phyloP scores from a whole-genome alignment of 768 basidiomycete species.

The Lactifluus piperatus region DNA sequence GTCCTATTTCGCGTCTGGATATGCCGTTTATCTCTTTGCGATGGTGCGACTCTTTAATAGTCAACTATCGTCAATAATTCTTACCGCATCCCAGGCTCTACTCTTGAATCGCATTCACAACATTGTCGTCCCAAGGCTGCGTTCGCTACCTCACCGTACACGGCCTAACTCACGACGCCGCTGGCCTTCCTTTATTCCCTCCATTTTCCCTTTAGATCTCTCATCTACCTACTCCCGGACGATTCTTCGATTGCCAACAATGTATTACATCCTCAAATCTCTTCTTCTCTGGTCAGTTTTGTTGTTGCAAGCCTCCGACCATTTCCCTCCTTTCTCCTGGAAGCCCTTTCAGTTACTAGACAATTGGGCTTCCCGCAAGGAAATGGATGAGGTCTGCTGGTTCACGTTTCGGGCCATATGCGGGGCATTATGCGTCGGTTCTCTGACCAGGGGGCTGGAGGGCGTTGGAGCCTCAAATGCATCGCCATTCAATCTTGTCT shows the following conservation, averaged over 20 bases:
- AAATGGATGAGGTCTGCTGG: slow-evolving; percentile 66
- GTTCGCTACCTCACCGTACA: slow-evolving; percentile 24
- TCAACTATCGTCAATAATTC: background rate
- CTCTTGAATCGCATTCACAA: slow-evolving; percentile 71
- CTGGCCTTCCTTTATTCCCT: slow-evolving; percentile 25
- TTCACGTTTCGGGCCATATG: slow-evolving; percentile 62
- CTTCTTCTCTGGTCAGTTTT: slow-evolving; percentile 51
- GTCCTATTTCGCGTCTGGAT: slow-evolving; percentile 67
- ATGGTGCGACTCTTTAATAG: slow-evolving; percentile 38
- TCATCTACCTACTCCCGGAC: slow-evolving; percentile 51
- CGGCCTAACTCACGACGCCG: slow-evolving; percentile 17
- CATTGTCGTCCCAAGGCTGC: slow-evolving; percentile 59
- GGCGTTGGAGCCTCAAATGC: slow-evolving; percentile 43
- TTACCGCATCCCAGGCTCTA: slow-evolving; percentile 39
- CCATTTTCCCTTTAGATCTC: slow-evolving; percentile 57
- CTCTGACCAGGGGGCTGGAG: slow-evolving; percentile 59
- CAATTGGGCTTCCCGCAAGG: slow-evolving; percentile 38
- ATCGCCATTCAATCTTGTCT: slow-evolving; percentile 64
- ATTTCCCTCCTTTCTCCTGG: slow-evolving; percentile 30
- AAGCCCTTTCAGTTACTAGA: slow-evolving; percentile 31
- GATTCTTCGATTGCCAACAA: slow-evolving; percentile 50
- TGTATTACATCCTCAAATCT: slow-evolving; percentile 50
- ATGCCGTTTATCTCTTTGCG: slow-evolving; percentile 55
- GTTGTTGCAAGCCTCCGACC: slow-evolving; percentile 46
- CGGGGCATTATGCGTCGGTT: slow-evolving; percentile 52